Percentiles rank a stretch among this genome's conserved stretches.
Evolutionary conservation across 495 filamentous ascomycete genomes (phyloP).

Genomic region (Cudoniella acicularis): DNA sequence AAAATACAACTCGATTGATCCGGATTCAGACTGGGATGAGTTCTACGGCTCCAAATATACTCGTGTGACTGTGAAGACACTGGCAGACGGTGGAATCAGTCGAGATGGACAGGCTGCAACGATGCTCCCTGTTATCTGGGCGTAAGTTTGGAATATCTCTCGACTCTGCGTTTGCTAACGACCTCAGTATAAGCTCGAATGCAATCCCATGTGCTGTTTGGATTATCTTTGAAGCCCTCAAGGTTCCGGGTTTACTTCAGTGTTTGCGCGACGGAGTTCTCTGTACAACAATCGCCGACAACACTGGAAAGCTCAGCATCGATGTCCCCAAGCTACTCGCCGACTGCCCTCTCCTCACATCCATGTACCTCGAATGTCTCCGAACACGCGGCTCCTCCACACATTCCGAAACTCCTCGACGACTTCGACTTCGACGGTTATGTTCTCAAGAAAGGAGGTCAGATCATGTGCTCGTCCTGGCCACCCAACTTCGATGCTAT

Average conservation of each 20-base stretch:
- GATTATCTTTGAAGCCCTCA: constrained; percentile 10
- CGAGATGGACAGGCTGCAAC: background rate
- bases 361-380: constrained; percentile 8
- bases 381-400: background rate
- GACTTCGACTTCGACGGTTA: constrained; percentile 2
- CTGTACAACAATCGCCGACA: background rate
- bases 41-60: constrained; percentile 24
- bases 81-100: constrained; percentile 20
- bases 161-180: background rate
- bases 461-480: background rate
- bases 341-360: background rate
- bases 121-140: constrained; percentile 6
- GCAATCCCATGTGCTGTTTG: constrained; percentile 11
- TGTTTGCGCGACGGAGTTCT: constrained; percentile 6
- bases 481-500: background rate
- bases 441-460: constrained; percentile 4
- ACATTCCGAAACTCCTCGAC: background rate
- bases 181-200: constrained; percentile 8
- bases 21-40: constrained; percentile 27
- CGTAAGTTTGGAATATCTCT: background rate
- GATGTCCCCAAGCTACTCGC: constrained; percentile 5
- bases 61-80: constrained; percentile 19
- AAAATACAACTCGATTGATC: constrained; percentile 5
- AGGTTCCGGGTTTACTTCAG: background rate
- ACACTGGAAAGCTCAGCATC: background rate